Evolutionary conservation across 139 green algal genomes (phyloP).

Genomic region (Monoraphidium neglectum): DNA sequence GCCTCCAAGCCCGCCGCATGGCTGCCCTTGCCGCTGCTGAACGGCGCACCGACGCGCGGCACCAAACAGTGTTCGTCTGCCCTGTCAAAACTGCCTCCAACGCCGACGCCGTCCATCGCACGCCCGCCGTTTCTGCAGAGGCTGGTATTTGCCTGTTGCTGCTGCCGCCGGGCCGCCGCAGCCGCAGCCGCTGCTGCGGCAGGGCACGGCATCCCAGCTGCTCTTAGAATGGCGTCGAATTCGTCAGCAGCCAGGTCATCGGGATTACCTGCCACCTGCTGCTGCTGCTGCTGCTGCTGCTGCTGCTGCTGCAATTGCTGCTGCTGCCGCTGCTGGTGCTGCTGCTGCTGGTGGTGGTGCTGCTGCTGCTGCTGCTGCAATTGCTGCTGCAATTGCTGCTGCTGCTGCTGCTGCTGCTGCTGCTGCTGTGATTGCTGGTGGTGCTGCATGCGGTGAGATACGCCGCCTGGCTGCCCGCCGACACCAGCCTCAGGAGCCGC

Average conservation of each 20-base stretch:
- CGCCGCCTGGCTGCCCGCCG: neutral
- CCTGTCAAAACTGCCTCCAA: too few relatives aligned
- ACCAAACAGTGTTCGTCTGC: too few relatives aligned
- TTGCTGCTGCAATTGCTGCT: neutral
- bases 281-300: constrained; percentile 2
- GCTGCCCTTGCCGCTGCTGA: too few relatives aligned
- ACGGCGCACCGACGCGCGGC: too few relatives aligned
- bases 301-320: neutral
- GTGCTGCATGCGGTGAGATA: too few relatives aligned
- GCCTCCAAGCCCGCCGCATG: too few relatives aligned
- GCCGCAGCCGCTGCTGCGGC: neutral
- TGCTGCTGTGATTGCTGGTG: too few relatives aligned
- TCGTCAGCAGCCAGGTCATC: neutral
- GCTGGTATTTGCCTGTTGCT: constrained; percentile 15
- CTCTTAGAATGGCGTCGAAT: neutral
- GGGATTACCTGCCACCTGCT: constrained; percentile 9
- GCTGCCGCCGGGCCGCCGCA: constrained; percentile 5
- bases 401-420: constrained; percentile 2
- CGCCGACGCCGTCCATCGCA: too few relatives aligned
- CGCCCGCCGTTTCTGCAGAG: constrained; percentile 50
- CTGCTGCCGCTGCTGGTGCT: constrained; percentile 6
- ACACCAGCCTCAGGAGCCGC: neutral
- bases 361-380: neutral
- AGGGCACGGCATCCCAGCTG: neutral
- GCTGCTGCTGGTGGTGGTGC: neutral